These are phyloP conservation scores for Macadamia integrifolia DNA, from an alignment of 164 flowering plant species.

Conservation along the genomic window DNA sequence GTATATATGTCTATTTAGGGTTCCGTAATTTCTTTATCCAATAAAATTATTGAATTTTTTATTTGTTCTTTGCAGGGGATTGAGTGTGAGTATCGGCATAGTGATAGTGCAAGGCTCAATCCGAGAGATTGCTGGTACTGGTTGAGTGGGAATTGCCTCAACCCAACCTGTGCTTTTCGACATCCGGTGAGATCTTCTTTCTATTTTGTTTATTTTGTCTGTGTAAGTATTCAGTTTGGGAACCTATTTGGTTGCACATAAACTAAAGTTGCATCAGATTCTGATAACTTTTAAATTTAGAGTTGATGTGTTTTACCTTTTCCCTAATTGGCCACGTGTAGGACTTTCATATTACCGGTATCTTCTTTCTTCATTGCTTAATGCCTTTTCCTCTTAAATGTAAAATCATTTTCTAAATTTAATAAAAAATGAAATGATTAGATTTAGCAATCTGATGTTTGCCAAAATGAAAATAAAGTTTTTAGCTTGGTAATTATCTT, in stretches of 20 bases:
- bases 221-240: not conserved
- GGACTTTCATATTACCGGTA: no score
- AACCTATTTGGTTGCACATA: not conserved
- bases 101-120: constrained; percentile 65
- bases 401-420: no score
- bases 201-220: not conserved
- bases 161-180: constrained; percentile 64
- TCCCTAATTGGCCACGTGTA: no score
- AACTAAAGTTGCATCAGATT: not conserved
- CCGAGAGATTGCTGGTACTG: constrained; percentile 84
- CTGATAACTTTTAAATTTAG: not conserved
- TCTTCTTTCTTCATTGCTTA: no score
- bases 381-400: no score
- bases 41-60: not conserved
- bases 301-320: no score
- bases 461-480: not conserved
- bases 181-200: constrained; percentile 61
- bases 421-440: no score
- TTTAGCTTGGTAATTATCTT: not conserved
- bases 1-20: not conserved
- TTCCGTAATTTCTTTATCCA: not conserved
- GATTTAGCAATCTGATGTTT: not conserved
- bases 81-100: constrained; percentile 76
- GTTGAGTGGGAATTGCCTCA: constrained; percentile 59
- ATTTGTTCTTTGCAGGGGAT: constrained; percentile 36